These are phyloP conservation scores for Candida oleophila DNA, from an alignment of 805 yeast species.

Conservation along the genomic window DNA sequence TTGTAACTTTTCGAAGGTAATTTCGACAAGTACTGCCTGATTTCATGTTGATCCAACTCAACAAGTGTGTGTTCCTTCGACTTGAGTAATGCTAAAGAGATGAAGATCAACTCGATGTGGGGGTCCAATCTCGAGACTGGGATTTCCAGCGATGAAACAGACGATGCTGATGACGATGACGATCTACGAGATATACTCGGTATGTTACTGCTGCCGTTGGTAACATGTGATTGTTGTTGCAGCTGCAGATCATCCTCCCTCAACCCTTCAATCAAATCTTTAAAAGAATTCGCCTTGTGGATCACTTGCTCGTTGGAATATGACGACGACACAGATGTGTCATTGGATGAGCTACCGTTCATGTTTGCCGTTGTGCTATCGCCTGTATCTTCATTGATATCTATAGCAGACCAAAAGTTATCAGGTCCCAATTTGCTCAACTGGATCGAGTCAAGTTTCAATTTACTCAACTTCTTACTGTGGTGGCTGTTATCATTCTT, in stretches of 20 bases:
- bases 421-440: constrained; percentile 54
- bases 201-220: background rate
- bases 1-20: constrained; percentile 47
- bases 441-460: constrained; percentile 22
- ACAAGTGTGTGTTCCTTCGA: constrained; percentile 74
- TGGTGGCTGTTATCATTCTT: constrained; percentile 30
- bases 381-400: constrained; percentile 14
- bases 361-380: constrained; percentile 2
- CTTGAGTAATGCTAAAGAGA: constrained; percentile 75
- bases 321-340: constrained; percentile 2
- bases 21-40: constrained; percentile 70
- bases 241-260: constrained; percentile 6
- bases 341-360: background rate
- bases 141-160: constrained; percentile 15
- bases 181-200: constrained; percentile 7
- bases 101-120: constrained; percentile 73
- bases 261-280: constrained; percentile 30
- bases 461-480: constrained; percentile 22
- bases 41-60: constrained; percentile 89
- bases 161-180: constrained; percentile 11
- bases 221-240: constrained; percentile 7
- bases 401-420: constrained; percentile 54
- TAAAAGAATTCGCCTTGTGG: constrained; percentile 23
- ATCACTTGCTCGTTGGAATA: background rate
- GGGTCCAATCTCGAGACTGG: constrained; percentile 68